Conservation (phyloP, 805 yeast genomes). For the Metschnikowia drakensbergensis region DNA sequence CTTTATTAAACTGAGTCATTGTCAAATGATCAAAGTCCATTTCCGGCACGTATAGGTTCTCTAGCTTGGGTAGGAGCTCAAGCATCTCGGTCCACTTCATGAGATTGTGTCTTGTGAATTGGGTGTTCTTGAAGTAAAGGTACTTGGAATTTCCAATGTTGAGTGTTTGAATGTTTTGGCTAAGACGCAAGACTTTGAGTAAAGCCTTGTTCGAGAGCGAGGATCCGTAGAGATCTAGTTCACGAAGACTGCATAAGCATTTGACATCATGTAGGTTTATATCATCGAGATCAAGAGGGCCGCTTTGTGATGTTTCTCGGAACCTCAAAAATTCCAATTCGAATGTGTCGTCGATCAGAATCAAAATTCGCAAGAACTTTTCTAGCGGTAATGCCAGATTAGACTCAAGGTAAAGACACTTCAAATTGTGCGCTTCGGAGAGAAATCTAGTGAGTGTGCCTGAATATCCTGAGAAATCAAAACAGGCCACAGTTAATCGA, state of each 20-base stretch:
- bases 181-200: slow-evolving; percentile 11
- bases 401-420: slow-evolving; percentile 30
- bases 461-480: slow-evolving; percentile 21
- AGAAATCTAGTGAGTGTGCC: slow-evolving; percentile 29
- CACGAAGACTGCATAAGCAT: slow-evolving; percentile 21
- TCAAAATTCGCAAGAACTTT: slow-evolving; percentile 26
- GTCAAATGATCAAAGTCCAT: slow-evolving; percentile 35
- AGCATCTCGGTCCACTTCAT: slow-evolving; percentile 11
- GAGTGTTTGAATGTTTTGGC: slow-evolving; percentile 6
- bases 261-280: slow-evolving; percentile 22
- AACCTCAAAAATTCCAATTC: slow-evolving; percentile 24
- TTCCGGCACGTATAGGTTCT: slow-evolving; percentile 28
- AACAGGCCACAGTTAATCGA: slow-evolving; percentile 22
- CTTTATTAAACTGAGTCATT: slow-evolving; percentile 27
- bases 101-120: slow-evolving; percentile 6
- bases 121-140: slow-evolving; percentile 15
- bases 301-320: slow-evolving; percentile 26
- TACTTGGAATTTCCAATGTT: slow-evolving; percentile 15
- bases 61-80: slow-evolving; percentile 19
- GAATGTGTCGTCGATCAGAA: slow-evolving; percentile 28
- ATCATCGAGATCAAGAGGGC: slow-evolving; percentile 26
- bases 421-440: slow-evolving; percentile 16
- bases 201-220: slow-evolving; percentile 13
- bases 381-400: slow-evolving; percentile 27
- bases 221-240: slow-evolving; percentile 27